A percentile compares a stretch with the other conserved stretches of the same genome.
These are phyloP conservation scores for Penicillium italicum DNA, from an alignment of 2,329 filamentous ascomycete genomes.

Conservation along the genomic window DNA sequence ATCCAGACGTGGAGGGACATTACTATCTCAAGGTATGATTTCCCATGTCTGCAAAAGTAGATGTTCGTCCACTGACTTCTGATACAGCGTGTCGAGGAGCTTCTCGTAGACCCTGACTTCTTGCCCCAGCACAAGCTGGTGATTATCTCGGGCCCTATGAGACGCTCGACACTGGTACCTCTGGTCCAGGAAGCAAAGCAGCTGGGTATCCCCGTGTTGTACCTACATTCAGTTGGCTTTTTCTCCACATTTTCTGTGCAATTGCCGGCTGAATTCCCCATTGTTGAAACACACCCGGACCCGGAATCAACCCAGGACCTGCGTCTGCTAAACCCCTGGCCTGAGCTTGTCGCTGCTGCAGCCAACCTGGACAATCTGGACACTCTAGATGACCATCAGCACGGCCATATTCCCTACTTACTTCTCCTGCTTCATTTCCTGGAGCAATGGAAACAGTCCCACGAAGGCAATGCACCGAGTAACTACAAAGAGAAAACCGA, in stretches of 20 bases:
- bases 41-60: neutral
- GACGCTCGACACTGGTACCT: slow-evolving; percentile 48
- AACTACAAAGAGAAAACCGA: slow-evolving; percentile 81
- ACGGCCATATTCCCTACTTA: slow-evolving; percentile 88
- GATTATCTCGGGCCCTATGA: slow-evolving; percentile 58
- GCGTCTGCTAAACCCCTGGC: slow-evolving; percentile 80
- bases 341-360: slow-evolving; percentile 68
- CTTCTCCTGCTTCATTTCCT: slow-evolving; percentile 79
- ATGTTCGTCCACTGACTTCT: neutral
- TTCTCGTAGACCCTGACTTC: slow-evolving; percentile 39
- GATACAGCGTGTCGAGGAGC: slow-evolving; percentile 36
- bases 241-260: slow-evolving; percentile 83
- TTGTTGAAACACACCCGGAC: slow-evolving; percentile 94
- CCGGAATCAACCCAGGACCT: slow-evolving; percentile 80
- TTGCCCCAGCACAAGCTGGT: slow-evolving; percentile 56
- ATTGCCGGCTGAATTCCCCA: slow-evolving; percentile 75
- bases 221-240: slow-evolving; percentile 86
- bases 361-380: slow-evolving; percentile 64
- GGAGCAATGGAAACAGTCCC: slow-evolving; percentile 68
- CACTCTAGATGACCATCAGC: slow-evolving; percentile 69
- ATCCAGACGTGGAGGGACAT: slow-evolving; percentile 82
- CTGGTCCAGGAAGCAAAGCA: slow-evolving; percentile 52
- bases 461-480: slow-evolving; percentile 65
- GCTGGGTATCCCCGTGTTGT: slow-evolving; percentile 69
- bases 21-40: slow-evolving; percentile 57